Conservation (phyloP, 257 asterid species). For the Ilex asprella region DNA sequence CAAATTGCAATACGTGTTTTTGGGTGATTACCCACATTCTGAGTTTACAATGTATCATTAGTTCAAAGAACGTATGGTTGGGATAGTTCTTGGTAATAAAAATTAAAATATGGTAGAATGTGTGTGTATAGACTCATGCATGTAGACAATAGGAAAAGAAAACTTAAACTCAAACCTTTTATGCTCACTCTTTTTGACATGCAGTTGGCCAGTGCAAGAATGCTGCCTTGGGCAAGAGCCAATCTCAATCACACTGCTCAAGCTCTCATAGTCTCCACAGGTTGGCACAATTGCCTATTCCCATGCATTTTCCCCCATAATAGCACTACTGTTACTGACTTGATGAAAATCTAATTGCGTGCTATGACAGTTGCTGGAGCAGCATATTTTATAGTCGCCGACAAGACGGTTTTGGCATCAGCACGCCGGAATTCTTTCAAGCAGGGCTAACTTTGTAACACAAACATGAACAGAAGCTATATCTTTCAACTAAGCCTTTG, state of each 20-base stretch:
- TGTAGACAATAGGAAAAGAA: too few relatives aligned
- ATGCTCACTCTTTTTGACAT: neutral
- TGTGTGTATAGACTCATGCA: too few relatives aligned
- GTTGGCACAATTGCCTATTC: conserved; percentile 15
- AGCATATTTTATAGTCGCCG: conserved; percentile 90
- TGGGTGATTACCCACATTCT: too few relatives aligned
- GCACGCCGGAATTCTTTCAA: conserved; percentile 72
- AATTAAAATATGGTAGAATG: too few relatives aligned
- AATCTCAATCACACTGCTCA: conserved; percentile 83
- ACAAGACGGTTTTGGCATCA: conserved; percentile 69
- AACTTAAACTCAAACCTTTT: neutral
- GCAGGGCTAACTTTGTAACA: neutral
- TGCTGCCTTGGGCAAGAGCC: conserved; percentile 52
- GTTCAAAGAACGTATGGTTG: too few relatives aligned
- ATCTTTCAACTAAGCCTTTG: too few relatives aligned
- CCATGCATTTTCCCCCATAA: too few relatives aligned
- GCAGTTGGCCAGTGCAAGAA: too few relatives aligned
- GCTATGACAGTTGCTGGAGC: conserved; percentile 54
- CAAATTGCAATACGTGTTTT: too few relatives aligned
- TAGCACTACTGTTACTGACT: neutral
- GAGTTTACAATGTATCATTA: too few relatives aligned
- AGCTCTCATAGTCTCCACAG: conserved; percentile 80
- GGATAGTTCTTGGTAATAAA: too few relatives aligned
- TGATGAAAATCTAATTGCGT: neutral
- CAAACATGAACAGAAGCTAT: too few relatives aligned